These are phyloP conservation scores for Taxawa tesnikishii DNA, from an alignment of 2,329 filamentous ascomycete species.

Conservation along the genomic window DNA sequence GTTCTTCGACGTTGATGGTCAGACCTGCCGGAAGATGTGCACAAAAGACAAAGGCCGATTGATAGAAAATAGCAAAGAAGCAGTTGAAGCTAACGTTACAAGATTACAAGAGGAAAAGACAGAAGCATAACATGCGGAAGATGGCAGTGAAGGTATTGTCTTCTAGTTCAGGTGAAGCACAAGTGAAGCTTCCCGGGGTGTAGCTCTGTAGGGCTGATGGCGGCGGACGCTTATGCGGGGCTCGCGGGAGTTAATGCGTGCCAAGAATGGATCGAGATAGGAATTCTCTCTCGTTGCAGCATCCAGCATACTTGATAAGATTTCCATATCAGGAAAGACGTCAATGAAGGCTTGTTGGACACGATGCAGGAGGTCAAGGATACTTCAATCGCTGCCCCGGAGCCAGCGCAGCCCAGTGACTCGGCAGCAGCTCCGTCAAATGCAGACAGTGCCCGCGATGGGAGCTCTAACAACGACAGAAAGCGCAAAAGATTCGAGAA, in stretches of 20 bases:
- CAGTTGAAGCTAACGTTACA: not conserved
- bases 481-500: constrained; percentile 11
- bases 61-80: no score
- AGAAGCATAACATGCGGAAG: not conserved
- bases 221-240: not conserved
- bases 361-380: not conserved
- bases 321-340: no score
- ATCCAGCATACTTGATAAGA: no score
- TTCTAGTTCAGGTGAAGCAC: not conserved
- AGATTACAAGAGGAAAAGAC: no score
- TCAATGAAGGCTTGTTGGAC: not conserved
- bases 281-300: no score
- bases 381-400: constrained; percentile 5
- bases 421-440: not conserved
- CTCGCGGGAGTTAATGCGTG: no score
- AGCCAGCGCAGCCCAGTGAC: not conserved
- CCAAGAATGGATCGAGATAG: no score
- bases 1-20: no score
- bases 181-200: no score
- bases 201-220: not conserved
- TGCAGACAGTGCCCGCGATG: not conserved
- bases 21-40: no score
- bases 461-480: constrained; percentile 5
- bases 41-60: no score
- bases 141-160: not conserved